A percentile compares a stretch with the other conserved stretches of the same genome.
Conservation (phyloP, 495 filamentous ascomycete species). For the Pseudevernia furfuracea region DNA sequence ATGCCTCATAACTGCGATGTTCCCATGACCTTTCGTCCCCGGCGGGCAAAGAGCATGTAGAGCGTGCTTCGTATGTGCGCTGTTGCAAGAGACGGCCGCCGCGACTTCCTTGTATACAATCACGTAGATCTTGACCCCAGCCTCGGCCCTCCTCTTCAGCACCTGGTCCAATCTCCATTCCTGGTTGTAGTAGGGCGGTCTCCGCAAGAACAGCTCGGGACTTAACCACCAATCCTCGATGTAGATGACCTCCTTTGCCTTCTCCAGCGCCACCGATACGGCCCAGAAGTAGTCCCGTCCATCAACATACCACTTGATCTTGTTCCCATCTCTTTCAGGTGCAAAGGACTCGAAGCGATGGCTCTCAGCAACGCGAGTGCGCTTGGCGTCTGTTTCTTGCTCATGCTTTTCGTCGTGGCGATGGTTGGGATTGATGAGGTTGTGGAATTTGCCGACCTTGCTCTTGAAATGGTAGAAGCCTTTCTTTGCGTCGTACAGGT, state of each 20-base stretch:
- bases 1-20: slow-evolving; percentile 85
- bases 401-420: slow-evolving; percentile 94
- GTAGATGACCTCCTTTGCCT: slow-evolving; percentile 87
- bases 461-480: slow-evolving; percentile 49
- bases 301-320: slow-evolving; percentile 95
- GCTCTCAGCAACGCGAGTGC: slow-evolving; percentile 58
- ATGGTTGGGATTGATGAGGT: slow-evolving; percentile 79
- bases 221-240: slow-evolving; percentile 97
- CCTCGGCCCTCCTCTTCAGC: slow-evolving; percentile 80
- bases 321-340: slow-evolving; percentile 73
- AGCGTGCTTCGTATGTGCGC: slow-evolving; percentile 83
- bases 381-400: slow-evolving; percentile 70
- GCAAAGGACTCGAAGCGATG: slow-evolving; percentile 87
- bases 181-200: slow-evolving; percentile 71
- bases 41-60: slow-evolving; percentile 72
- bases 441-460: slow-evolving; percentile 60
- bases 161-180: slow-evolving; percentile 84
- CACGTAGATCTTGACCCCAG: slow-evolving; percentile 88
- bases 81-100: slow-evolving; percentile 85
- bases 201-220: slow-evolving; percentile 82
- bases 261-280: slow-evolving; percentile 77
- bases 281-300: slow-evolving; percentile 90
- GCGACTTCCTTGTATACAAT: slow-evolving; percentile 88
- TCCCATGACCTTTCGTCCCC: slow-evolving; percentile 70
- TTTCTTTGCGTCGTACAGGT: slow-evolving; percentile 42